Base-by-base conservation (phyloP, 2,329 filamentous ascomycete species). In the Colletotrichum brevisporum region DNA sequence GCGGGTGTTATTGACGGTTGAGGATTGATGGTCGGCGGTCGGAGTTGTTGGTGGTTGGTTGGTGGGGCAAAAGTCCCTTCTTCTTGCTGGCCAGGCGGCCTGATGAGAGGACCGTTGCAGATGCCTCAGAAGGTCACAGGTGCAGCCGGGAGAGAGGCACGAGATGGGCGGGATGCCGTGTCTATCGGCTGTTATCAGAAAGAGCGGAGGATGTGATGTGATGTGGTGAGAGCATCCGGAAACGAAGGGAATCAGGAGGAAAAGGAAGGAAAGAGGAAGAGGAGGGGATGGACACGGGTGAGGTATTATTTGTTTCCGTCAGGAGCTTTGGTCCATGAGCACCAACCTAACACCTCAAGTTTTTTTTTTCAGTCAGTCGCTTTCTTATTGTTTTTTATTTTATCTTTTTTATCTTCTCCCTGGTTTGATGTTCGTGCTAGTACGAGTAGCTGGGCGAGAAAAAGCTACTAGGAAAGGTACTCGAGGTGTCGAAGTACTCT, bases 31-130 rank as follows among this genome's bases (percentile, higher is more conserved):
- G 41, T 48, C 53, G 53, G 53, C 53, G 53, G 53, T 56, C 53
- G 53, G 39, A 9, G 55, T 48, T 31, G 39, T 41, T 56, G 57
- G 63, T 51, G 31, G 31, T 62, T 63, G 59, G 36, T 63, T 48
- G 27, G 62, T 64, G 54, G 63, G 54, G 55, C 43, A 26, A 31
- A 15, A 31, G 6, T 13, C 55, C n/a, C 26, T 57, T 57, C 43
- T 31, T 31, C 12, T 52, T 51, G 45, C 5, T 52, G 8, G 45
- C 18, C 36, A 26, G 24, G n/a, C 26, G 26, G 48, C 26, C 12
- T 53, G 64, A 24, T 36, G 26, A 50, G 53, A 52, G 43, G 31
- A 52, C 31, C 26, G 41, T 31, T 45, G 53, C 24, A 59, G 31
- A 36, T 36, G 31, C 31, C 27, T 36, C 10, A 36, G 9, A 9